Base-by-base conservation (phyloP, 1,284 basidiomycete species). In the Albatrellus sp. region DNA sequence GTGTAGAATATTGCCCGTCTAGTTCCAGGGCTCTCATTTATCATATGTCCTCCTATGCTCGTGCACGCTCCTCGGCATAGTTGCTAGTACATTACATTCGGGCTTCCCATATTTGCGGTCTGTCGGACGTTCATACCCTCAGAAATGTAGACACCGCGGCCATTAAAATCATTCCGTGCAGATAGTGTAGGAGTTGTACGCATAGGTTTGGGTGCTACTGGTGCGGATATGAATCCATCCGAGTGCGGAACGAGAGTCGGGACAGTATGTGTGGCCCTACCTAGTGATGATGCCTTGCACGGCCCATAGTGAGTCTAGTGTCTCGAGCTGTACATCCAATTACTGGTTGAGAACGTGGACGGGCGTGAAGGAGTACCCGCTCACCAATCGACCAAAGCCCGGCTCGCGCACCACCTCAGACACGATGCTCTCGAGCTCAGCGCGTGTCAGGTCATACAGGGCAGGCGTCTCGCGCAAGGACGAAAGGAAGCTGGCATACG, bases 381-480 rank as follows among this genome's bases (percentile, higher is more conserved):
- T 43, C 52, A 73, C 76, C 62, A 79, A 52, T 46, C 58, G 55
- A 29, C 61, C 49, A 51, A 79, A 79, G n/a, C 73, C 69, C 34
- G 76, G 73, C 55, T 79, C 75, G 46, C 69, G 66, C 17, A 80
- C 64, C 20, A 79, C 64, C 34, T 72, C 66, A 12, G 64, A 61
- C 11, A 80, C 64, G 2, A 75, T 54, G 43, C 59, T 58, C 52
- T 76, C 75, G 9, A 79, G 64, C 16, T 64, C 60, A 24, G 55
- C 41, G 37, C 57, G 60, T n/a, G 75, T 56, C 24, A 78, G 54
- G 44, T 68, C 56, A 47, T 77, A 75, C 13, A 78, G 50, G 2
- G 59, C 57, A 2, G 69, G 63, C 28, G 59, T 52, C 30, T 71
- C 63, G 37, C 58, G 58, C 13, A 78, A 52, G 7, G 64, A 63